Evolutionary conservation across 1,284 basidiomycete genomes (phyloP).

Genomic region (Marasmius fiardii): DNA sequence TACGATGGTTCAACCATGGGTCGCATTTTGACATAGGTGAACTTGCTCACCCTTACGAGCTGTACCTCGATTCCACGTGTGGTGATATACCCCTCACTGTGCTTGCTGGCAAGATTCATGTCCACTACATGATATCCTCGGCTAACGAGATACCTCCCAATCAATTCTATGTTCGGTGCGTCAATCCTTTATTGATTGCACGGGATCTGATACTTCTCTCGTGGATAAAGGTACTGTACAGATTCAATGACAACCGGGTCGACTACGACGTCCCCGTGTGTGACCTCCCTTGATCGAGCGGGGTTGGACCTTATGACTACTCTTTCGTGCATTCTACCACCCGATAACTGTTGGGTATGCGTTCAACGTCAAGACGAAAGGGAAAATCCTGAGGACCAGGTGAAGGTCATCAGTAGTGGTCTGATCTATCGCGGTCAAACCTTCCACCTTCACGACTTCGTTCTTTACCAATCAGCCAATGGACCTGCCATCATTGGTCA

Average conservation of each 20-base stretch:
- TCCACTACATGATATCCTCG: slow-evolving; percentile 26
- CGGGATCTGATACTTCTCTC: neutral
- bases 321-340: slow-evolving; percentile 23
- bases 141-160: neutral
- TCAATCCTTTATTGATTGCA: slow-evolving; percentile 18
- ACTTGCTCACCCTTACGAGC: neutral
- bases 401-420: slow-evolving; percentile 29
- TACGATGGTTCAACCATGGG: neutral
- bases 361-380: slow-evolving; percentile 8
- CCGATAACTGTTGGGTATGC: slow-evolving; percentile 53
- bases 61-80: neutral
- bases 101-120: slow-evolving; percentile 42
- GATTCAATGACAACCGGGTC: neutral
- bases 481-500: slow-evolving; percentile 28
- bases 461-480: slow-evolving; percentile 35
- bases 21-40: neutral
- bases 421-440: slow-evolving; percentile 37
- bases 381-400: neutral
- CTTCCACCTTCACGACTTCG: slow-evolving; percentile 57
- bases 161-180: slow-evolving; percentile 6
- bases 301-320: slow-evolving; percentile 23
- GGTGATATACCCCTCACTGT: neutral
- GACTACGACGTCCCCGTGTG: slow-evolving; percentile 20
- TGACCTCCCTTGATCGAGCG: slow-evolving; percentile 31
- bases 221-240: neutral